Evolutionary conservation across 1,139 yeast species (phyloP).

Genomic region (Maudiozyma humilis): DNA sequence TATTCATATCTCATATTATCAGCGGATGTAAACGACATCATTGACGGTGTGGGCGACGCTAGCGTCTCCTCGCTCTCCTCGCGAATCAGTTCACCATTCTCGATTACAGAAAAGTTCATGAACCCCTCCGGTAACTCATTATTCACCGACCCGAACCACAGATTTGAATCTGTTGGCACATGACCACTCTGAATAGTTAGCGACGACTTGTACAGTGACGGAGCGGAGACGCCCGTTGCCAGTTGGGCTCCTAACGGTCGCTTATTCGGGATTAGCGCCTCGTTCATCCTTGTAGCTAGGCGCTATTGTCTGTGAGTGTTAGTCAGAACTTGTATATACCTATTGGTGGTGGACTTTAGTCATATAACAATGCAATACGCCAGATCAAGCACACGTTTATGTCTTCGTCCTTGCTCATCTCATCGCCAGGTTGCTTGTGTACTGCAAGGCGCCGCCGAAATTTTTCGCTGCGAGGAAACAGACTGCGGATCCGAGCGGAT

Average conservation of each 20-base stretch:
- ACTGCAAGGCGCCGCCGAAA: neutral
- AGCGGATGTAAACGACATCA: neutral
- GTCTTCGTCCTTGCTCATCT: neutral
- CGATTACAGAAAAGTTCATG: constrained; percentile 6
- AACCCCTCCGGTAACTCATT: constrained; percentile 23
- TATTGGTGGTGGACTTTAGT: neutral
- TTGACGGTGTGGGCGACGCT: neutral
- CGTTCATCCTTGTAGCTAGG: constrained; percentile 10
- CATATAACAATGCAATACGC: neutral
- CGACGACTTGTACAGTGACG: constrained; percentile 15
- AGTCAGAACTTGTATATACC: no score
- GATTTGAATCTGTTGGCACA: constrained; percentile 20
- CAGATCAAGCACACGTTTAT: neutral
- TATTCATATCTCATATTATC: neutral
- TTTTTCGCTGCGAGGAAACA: no score
- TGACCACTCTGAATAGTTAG: constrained; percentile 11
- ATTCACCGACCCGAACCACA: constrained; percentile 31
- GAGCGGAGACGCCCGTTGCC: constrained; percentile 23
- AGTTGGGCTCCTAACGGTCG: constrained; percentile 26
- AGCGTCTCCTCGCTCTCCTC: neutral
- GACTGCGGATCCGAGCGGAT: no score
- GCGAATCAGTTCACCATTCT: neutral
- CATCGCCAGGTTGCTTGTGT: neutral
- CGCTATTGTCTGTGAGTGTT: neutral
- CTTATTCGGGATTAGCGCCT: constrained; percentile 14